Conservation (phyloP, 2,329 filamentous ascomycete genomes). For the Endothia cerciana region DNA sequence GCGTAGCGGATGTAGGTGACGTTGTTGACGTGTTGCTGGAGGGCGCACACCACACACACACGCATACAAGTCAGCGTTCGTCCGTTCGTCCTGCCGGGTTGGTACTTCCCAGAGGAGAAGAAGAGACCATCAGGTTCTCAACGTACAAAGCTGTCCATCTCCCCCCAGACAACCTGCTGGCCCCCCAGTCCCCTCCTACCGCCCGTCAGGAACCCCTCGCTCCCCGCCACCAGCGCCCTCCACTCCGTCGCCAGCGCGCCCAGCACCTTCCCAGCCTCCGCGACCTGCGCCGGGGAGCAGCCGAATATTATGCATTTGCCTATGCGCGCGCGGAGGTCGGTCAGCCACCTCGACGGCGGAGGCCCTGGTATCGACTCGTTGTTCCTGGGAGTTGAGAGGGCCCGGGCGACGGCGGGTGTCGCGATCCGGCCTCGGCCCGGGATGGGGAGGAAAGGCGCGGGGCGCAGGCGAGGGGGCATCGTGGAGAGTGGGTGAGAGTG, state of each 20-base stretch:
- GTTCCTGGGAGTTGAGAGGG: background rate
- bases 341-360: constrained; percentile 66
- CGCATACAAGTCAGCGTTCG: too few species aligned
- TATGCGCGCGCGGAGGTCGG: constrained; percentile 66
- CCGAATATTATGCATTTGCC: constrained; percentile 79
- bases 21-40: constrained; percentile 82
- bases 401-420: background rate
- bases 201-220: constrained; percentile 74
- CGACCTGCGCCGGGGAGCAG: constrained; percentile 59
- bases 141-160: constrained; percentile 68
- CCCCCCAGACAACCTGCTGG: constrained; percentile 78
- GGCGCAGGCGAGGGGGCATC: constrained; percentile 36
- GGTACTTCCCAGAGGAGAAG: too few species aligned
- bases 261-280: constrained; percentile 62
- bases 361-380: background rate
- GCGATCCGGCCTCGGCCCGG: constrained; percentile 22
- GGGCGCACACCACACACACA: too few species aligned
- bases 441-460: constrained; percentile 22
- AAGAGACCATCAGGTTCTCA: too few species aligned
- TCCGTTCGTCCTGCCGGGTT: too few species aligned
- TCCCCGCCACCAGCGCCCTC: constrained; percentile 72
- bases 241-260: constrained; percentile 66
- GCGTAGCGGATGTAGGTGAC: constrained; percentile 82
- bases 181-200: constrained; percentile 64
- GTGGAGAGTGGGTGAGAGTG: background rate